phyloP scores from a whole-genome alignment of 2,329 filamentous ascomycete species.

The Leptosphaerulina australis region DNA sequence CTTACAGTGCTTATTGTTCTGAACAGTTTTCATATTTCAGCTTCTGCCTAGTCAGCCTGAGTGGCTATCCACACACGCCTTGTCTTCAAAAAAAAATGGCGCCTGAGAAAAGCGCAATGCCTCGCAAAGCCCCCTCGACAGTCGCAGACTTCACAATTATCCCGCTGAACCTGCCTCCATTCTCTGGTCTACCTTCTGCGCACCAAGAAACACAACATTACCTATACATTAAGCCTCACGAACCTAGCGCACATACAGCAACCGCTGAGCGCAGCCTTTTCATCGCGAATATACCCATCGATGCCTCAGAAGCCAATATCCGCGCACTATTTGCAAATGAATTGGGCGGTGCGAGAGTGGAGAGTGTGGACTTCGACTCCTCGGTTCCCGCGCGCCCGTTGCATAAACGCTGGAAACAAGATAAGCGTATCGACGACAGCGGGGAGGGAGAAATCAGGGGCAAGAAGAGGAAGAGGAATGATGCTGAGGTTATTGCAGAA shows the following conservation, averaged over 20 bases:
- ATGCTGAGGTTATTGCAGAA: conserved; percentile 45
- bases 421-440: conserved; percentile 39
- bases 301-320: conserved; percentile 79
- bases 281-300: conserved; percentile 85
- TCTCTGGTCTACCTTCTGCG: conserved; percentile 56
- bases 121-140: conserved; percentile 32
- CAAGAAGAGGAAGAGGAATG: conserved; percentile 63
- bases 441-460: conserved; percentile 47
- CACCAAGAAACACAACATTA: conserved; percentile 68
- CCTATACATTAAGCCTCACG: conserved; percentile 83
- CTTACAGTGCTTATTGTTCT: no score
- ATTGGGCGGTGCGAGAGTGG: conserved; percentile 78
- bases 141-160: conserved; percentile 71
- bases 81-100: no score
- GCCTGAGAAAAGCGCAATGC: conserved; percentile 22
- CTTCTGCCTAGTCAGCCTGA: no score
- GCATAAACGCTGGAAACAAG: conserved; percentile 55
- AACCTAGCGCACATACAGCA: conserved; percentile 68
- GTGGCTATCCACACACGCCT: no score
- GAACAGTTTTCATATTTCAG: no score
- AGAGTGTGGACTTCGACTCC: conserved; percentile 74
- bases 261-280: conserved; percentile 82
- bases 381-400: conserved; percentile 46
- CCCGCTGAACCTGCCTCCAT: conserved; percentile 63
- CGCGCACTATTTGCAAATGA: conserved; percentile 75